Evolutionary conservation across 768 basidiomycete species (phyloP), one percentile per base, ranked within the genome.

Genomic region (Lyophyllum shimeji): DNA sequence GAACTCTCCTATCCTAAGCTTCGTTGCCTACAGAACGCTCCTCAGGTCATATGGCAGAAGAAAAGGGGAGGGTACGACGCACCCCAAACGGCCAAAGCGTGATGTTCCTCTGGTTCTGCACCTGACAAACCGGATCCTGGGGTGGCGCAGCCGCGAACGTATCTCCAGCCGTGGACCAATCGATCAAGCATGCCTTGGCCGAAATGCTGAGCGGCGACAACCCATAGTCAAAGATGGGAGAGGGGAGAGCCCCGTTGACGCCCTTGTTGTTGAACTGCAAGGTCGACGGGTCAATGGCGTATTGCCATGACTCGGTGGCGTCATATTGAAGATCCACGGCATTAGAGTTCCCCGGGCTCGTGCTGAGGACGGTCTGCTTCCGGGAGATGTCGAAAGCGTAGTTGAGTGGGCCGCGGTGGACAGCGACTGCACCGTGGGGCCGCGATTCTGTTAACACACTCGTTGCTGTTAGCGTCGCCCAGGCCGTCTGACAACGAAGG

Each of bases 351-450:
- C 70, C 63, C 15, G 73, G 64, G 58, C 75, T 73, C 29, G 64
- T 64, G 17, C 67, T 58, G 21, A 78, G 64, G 23, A 74, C 67
- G 42, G 64, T 63, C 25, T 61, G 61, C 31, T 47, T 63, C 12
- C 59, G 63, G 8, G 63, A 56, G 13, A 63, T 77, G 62, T 78
- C 76, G 59, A 71, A 74, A 9, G 76, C 76, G 60, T 77, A 78
- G 64, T 76, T 68, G 20, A 78, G 60, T 15, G 76, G 74, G 6
- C 76, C 77, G 3, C 76, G 72, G 47, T 79, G 75, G 17, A 79
- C 68, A 4, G 76, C 76, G 25, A 77, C 63, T 11, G 74, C 73
- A 17, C 70, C 69, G 55, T 76, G 71, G 1, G 76, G 74, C 18
- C 77, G 67, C 9, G 57, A 63, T 62, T 79, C 76, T 77, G 62